phyloP scores from a whole-genome alignment of 305 asterid genomes.

The Galium porrigens region DNA sequence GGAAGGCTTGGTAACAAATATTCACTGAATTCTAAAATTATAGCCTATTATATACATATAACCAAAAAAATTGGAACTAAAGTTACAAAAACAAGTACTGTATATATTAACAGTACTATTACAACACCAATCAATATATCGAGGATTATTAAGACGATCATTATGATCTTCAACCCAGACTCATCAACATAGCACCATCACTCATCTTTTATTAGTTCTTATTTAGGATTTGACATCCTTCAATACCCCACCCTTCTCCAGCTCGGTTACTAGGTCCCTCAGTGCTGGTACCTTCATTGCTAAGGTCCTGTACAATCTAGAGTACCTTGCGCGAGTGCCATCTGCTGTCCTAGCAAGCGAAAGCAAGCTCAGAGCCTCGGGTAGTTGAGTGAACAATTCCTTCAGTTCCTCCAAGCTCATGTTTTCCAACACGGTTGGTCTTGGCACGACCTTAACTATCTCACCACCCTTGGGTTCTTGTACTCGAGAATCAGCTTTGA shows the following conservation, averaged over 20 bases:
- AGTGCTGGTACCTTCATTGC: conserved; percentile 96
- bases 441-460: conserved; percentile 76
- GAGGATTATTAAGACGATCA: neutral
- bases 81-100: neutral
- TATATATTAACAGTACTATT: neutral
- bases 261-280: conserved; percentile 80
- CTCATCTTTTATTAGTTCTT: neutral
- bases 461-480: conserved; percentile 97
- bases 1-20: too few species aligned
- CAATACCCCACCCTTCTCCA: conserved; percentile 73
- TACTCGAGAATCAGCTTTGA: conserved; percentile 77
- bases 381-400: conserved; percentile 57
- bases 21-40: neutral
- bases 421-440: conserved; percentile 56
- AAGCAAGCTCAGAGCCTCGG: conserved; percentile 74
- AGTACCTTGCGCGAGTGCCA: conserved; percentile 89
- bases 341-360: conserved; percentile 86
- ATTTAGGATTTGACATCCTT: conserved; percentile 60
- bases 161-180: neutral
- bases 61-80: conserved; percentile 1
- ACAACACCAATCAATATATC: neutral
- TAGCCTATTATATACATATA: neutral
- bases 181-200: neutral
- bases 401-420: conserved; percentile 71
- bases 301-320: conserved; percentile 77